These are phyloP conservation scores for Yarrowia osloensis DNA, from an alignment of 805 yeast species.

Conservation along the genomic window DNA sequence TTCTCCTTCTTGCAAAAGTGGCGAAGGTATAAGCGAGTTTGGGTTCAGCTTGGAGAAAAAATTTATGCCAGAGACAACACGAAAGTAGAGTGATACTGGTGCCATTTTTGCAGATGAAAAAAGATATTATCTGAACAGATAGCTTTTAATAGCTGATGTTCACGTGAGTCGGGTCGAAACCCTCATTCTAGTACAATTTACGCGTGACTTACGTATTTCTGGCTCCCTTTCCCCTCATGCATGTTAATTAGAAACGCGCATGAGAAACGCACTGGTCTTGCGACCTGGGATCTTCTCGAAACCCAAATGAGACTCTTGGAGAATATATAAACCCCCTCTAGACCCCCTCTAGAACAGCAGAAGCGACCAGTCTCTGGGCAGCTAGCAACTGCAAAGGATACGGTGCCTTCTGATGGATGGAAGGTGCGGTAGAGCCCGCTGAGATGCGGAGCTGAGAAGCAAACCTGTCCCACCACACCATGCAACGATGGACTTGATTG, in stretches of 20 bases:
- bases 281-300: not conserved
- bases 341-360: not conserved
- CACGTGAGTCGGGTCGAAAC: too few relatives aligned
- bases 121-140: too few relatives aligned
- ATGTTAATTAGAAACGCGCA: not conserved
- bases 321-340: slow-evolving; percentile 15
- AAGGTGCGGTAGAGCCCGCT: slow-evolving; percentile 24
- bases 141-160: too few relatives aligned
- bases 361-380: slow-evolving; percentile 19
- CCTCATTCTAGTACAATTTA: too few relatives aligned
- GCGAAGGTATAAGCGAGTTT: not conserved
- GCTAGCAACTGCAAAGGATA: slow-evolving; percentile 18
- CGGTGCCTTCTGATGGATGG: slow-evolving; percentile 5
- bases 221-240: not conserved
- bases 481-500: slow-evolving; percentile 11
- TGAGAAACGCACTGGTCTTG: not conserved
- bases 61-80: too few relatives aligned
- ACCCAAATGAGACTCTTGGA: not conserved
- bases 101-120: not conserved
- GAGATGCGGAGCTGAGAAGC: slow-evolving; percentile 22
- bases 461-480: slow-evolving; percentile 4
- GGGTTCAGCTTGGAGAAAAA: not conserved
- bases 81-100: not conserved
- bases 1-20: not conserved
- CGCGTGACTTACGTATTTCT: not conserved